Conservation (phyloP, 306 rosid species). For the Canavalia gladiata region DNA sequence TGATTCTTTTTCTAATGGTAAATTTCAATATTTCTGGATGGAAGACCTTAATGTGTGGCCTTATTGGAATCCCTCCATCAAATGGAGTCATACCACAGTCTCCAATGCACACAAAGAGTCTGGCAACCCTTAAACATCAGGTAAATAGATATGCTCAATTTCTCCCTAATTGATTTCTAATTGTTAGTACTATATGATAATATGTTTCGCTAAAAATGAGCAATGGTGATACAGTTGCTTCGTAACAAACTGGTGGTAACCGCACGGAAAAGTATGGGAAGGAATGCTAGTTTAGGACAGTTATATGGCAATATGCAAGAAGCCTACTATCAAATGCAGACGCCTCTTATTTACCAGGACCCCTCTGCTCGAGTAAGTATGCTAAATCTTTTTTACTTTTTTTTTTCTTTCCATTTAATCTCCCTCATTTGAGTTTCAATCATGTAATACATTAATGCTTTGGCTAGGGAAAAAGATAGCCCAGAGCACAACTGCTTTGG, state of each 20-base stretch:
- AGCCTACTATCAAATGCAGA: slow-evolving; percentile 94
- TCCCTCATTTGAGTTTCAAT: not conserved
- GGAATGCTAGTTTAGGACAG: slow-evolving; percentile 94
- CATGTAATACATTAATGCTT: not conserved
- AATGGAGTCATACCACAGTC: slow-evolving; percentile 99
- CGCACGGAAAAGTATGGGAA: slow-evolving; percentile 75
- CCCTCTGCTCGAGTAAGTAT: slow-evolving; percentile 71
- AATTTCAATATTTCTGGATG: slow-evolving; percentile 29
- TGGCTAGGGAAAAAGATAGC: no score
- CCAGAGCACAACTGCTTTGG: not conserved
- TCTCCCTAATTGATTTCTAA: not conserved
- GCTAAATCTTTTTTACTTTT: not conserved
- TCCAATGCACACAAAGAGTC: slow-evolving; percentile 98
- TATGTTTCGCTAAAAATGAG: slow-evolving; percentile 19
- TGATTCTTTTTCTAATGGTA: not conserved
- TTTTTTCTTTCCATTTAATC: not conserved
- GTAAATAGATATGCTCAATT: slow-evolving; percentile 48
- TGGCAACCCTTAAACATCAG: slow-evolving; percentile 99
- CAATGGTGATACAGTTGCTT: slow-evolving; percentile 70
- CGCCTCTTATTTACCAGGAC: slow-evolving; percentile 84
- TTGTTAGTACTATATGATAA: slow-evolving; percentile 10
- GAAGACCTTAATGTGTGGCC: slow-evolving; percentile 96
- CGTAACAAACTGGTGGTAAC: slow-evolving; percentile 80
- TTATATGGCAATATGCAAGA: slow-evolving; percentile 96
- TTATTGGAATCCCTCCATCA: slow-evolving; percentile 92